A percentile compares a stretch with the other conserved stretches of the same genome.
These are phyloP conservation scores for Nicotiana attenuata DNA, from an alignment of 257 asterid genomes.

Conservation along the genomic window DNA sequence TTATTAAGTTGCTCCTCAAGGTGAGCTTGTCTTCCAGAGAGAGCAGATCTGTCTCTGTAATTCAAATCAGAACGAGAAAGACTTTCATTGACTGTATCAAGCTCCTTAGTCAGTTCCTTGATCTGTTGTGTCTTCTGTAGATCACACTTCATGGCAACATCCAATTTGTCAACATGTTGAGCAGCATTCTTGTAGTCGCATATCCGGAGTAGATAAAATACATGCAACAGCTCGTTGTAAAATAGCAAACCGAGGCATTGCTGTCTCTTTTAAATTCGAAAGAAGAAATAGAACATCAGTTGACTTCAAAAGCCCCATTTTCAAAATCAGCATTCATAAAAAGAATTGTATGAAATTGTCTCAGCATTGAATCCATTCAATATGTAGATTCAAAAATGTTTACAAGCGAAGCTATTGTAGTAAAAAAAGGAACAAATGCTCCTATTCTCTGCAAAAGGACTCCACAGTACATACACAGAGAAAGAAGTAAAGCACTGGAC, in stretches of 20 bases:
- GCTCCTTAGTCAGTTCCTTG: slow-evolving; percentile 62
- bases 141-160: slow-evolving; percentile 81
- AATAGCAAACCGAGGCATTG: slow-evolving; percentile 75
- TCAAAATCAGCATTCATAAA: neutral
- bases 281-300: slow-evolving; percentile 22
- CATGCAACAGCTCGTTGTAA: slow-evolving; percentile 83
- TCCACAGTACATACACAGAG: slow-evolving; percentile 4
- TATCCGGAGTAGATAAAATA: slow-evolving; percentile 83
- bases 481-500: slow-evolving; percentile 1
- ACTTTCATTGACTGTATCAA: slow-evolving; percentile 52
- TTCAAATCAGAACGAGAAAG: slow-evolving; percentile 56
- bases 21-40: slow-evolving; percentile 48
- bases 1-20: slow-evolving; percentile 62
- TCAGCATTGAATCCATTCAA: neutral
- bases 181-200: slow-evolving; percentile 93
- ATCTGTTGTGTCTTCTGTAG: slow-evolving; percentile 57
- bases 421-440: neutral
- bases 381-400: neutral
- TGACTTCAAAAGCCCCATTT: slow-evolving; percentile 11
- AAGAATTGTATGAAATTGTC: neutral
- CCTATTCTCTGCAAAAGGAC: neutral
- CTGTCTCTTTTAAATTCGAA: slow-evolving; percentile 49
- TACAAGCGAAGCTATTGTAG: slow-evolving; percentile 7
- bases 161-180: slow-evolving; percentile 76
- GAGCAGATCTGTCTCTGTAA: slow-evolving; percentile 65